phyloP scores from a whole-genome alignment of 2,329 filamentous ascomycete species.

The Penicillium sp. region DNA sequence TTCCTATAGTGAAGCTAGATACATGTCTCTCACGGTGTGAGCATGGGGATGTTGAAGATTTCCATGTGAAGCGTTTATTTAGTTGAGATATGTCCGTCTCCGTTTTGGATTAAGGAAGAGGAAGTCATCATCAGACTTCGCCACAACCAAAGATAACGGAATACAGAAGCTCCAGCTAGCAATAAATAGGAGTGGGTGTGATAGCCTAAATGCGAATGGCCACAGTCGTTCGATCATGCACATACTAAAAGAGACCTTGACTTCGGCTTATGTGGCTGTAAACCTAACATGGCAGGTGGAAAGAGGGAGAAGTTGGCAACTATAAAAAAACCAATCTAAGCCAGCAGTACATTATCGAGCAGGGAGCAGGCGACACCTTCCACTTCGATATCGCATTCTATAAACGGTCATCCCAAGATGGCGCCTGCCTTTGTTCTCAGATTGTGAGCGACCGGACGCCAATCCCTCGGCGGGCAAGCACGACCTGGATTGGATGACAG shows the following conservation, averaged over 20 bases:
- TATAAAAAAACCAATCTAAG: neutral
- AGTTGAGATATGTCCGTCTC: neutral
- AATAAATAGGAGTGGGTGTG: no score
- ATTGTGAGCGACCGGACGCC: constrained; percentile 14
- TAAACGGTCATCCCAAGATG: neutral
- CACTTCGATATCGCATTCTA: neutral
- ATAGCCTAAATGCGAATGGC: no score
- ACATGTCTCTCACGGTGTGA: neutral
- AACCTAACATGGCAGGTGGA: neutral
- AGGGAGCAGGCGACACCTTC: neutral
- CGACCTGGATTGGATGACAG: constrained; percentile 26
- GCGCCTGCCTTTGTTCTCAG: neutral
- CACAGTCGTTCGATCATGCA: no score
- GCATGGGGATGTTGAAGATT: neutral
- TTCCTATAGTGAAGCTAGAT: neutral
- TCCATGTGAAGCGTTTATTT: neutral
- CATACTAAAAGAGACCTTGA: no score
- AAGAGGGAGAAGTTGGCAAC: neutral
- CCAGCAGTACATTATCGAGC: neutral
- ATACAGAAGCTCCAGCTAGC: neutral
- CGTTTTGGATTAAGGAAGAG: neutral
- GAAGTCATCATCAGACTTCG: neutral
- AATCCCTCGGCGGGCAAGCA: constrained; percentile 16
- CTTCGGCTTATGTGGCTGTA: neutral
- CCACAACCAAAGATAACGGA: neutral